Base-by-base conservation (phyloP, 164 flowering plant species). In the Berberis thunbergii region DNA sequence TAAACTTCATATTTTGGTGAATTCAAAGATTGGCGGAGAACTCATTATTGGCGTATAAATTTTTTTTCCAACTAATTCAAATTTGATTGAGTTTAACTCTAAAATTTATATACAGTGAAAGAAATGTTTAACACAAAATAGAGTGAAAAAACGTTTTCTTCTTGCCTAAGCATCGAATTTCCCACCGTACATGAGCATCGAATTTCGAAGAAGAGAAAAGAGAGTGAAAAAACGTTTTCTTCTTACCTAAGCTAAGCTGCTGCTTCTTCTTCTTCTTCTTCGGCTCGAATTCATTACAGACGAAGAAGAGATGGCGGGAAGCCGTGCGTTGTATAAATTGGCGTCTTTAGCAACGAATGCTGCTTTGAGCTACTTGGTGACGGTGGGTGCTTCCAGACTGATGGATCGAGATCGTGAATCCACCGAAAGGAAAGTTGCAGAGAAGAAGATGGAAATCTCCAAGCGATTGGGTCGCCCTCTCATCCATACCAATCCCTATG, bases 361-460 rank as follows among this genome's bases (percentile, higher is more conserved):
- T 0, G 97, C 97, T 6, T 63, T 91, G 10, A 91, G 99, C 54
- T 84, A 85, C 57, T 62, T 89, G 72, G 94, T 95, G 1, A 61
- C 89, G 62, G 84, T 84, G 67, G 90, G 71, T 1, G 97, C 97
- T 11, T 85, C 89, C 43, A 78, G 85, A 4, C 90, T 83, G 13
- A 83, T 95, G 43, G 99, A 95, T 81, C 99, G 97, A 2, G 85
- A 95, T 73, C 91, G 96, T 0, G 97, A 78, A 8, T 81, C 99
- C 4, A 67, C 85, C 62, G 85, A 95, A 26, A 26, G 0, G 74
- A 91, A 87, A 64, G 98, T 96, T 3, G 72, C 81, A 1, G 84
- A 91, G 53, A 87, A 83, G 43, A 94, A 87, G 85, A 91, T 87
- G 75, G 88, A 94, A 49, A 83, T 94, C 43, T 72, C 97, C 60